Conservation (phyloP, 306 rosid genomes). For the Quercus bicolor region DNA sequence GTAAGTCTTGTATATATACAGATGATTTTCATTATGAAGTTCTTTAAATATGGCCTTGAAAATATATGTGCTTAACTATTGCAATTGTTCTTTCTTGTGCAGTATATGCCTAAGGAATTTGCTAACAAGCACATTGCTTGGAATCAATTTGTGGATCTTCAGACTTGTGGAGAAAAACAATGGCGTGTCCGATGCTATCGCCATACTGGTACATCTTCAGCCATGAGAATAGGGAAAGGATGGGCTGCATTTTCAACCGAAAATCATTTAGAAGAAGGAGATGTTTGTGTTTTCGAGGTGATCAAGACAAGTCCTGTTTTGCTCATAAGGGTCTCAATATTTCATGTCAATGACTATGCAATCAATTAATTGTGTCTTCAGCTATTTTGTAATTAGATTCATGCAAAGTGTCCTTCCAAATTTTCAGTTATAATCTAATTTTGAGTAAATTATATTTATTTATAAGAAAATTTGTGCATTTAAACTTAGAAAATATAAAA, state of each 20-base stretch:
- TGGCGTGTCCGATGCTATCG: not conserved
- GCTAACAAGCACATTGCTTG: not conserved
- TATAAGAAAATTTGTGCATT: too few species aligned
- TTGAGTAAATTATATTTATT: too few species aligned
- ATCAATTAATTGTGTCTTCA: too few species aligned
- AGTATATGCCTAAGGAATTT: slow-evolving; percentile 9
- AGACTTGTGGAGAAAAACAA: not conserved
- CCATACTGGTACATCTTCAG: not conserved
- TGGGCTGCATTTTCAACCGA: slow-evolving; percentile 5
- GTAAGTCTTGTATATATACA: slow-evolving; percentile 7
- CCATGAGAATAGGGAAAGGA: slow-evolving; percentile 1
- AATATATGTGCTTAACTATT: too few species aligned
- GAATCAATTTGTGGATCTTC: not conserved
- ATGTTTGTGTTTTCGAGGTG: slow-evolving; percentile 32
- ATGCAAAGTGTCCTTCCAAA: too few species aligned
- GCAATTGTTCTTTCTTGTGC: not conserved
- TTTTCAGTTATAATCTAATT: too few species aligned
- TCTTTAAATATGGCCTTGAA: not conserved
- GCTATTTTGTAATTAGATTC: too few species aligned
- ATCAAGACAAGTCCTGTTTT: not conserved
- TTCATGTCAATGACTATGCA: not conserved
- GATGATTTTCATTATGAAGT: not conserved
- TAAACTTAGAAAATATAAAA: too few species aligned
- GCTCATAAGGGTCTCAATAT: slow-evolving; percentile 17
- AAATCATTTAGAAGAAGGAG: slow-evolving; percentile 21